Conservation (phyloP, 108 stramenopile species). For the Cyclotella kingstonii region DNA sequence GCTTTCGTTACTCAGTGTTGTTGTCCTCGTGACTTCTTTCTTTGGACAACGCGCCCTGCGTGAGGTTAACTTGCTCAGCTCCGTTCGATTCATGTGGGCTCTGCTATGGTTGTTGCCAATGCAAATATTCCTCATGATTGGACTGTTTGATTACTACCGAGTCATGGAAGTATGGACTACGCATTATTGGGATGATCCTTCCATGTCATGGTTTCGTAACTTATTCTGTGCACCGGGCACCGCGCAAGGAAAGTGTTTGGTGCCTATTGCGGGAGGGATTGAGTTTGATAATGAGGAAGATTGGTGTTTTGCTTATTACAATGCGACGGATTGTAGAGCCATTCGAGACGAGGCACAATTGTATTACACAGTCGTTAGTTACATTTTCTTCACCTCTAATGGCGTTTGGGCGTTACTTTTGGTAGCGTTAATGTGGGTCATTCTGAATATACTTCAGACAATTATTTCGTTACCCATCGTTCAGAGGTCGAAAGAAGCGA, state of each 20-base stretch:
- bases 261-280: constrained; percentile 52
- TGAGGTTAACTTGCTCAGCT: constrained; percentile 69
- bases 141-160: constrained; percentile 53
- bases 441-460: constrained; percentile 60
- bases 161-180: constrained; percentile 68
- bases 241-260: constrained; percentile 54
- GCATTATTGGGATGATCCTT: constrained; percentile 50
- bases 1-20: constrained; percentile 46
- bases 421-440: constrained; percentile 45
- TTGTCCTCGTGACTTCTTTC: constrained; percentile 51
- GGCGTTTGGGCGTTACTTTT: constrained; percentile 38
- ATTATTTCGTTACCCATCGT: constrained; percentile 81
- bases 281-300: constrained; percentile 44
- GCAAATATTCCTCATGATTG: constrained; percentile 44
- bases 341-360: constrained; percentile 64
- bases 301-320: constrained; percentile 59
- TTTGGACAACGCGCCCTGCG: constrained; percentile 58
- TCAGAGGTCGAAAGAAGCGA: constrained; percentile 80
- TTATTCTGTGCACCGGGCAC: constrained; percentile 51
- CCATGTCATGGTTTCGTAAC: constrained; percentile 7
- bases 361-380: constrained; percentile 27
- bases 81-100: constrained; percentile 73
- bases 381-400: constrained; percentile 39
- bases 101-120: constrained; percentile 61
- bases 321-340: constrained; percentile 50